Base-by-base conservation (phyloP, 257 asterid genomes). In the Jasminum sambac region DNA sequence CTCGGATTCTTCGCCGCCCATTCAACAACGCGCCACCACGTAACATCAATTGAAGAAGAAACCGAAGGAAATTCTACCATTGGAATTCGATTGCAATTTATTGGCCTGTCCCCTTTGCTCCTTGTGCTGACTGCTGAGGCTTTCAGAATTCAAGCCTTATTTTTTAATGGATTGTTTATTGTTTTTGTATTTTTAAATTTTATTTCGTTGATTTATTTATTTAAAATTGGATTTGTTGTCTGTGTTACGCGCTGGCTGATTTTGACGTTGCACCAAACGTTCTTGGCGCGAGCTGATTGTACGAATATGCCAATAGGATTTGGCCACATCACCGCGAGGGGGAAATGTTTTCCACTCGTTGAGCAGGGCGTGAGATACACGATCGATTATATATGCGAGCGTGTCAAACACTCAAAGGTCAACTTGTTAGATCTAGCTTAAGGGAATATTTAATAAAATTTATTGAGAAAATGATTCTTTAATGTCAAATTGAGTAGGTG, bases 1-100 rank as follows among this genome's bases (percentile, higher is more conserved):
- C 34, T 73, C 90, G 78, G 84, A 63, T 44, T 84, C 88, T 74
- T 79, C 85, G 72, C 84, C 84, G 58, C 78, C 96, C 96, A 89
- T 89, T 66, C 61, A 24, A 14, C 46, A 66, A 57, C 61, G 68
- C 76, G 40, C 78, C 80, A 63, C 79, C 69, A 52, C 84, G 81
- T 75, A 42, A 46, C 95, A 85, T 84, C 72, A 84, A 79, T 59
- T 71, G 77, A 70, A 64, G 64, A 72, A 75, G 65, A 74, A 76
- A 63, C 72, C 85, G 76, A 84, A 84, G 81, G 96, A 80, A 83
- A 84, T 78, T 80, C 65, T 78, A 75, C 24, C 90, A 82, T 79
- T 62, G 82, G 63, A 64, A 59, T 40, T 64, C 69, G 67, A 43
- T 67, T 40, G 70, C 79, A 76, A 84, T 87, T 84, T 84, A 89